A percentile compares a stretch with the other conserved stretches of the same genome.
Conservation (phyloP, 257 asterid genomes). For the Eustoma russellianum region DNA sequence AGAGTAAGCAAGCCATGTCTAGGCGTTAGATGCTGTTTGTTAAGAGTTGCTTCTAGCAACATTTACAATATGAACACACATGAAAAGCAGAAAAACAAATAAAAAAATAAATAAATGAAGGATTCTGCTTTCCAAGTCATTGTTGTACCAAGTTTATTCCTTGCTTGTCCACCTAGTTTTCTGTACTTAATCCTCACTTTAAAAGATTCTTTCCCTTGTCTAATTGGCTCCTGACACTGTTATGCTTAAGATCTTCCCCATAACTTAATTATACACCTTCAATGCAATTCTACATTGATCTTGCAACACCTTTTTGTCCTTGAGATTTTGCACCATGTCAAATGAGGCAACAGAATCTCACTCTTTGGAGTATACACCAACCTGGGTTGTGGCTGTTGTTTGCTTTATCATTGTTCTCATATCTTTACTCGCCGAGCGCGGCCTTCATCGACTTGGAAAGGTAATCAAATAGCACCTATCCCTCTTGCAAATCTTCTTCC, state of each 20-base stretch:
- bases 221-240: background rate
- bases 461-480: slow-evolving; percentile 17
- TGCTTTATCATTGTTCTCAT: slow-evolving; percentile 64
- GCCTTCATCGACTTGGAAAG: slow-evolving; percentile 69
- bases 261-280: background rate
- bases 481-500: background rate
- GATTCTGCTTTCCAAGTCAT: background rate
- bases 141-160: slow-evolving; percentile 23
- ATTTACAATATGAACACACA: no score
- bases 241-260: background rate
- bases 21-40: no score
- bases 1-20: no score
- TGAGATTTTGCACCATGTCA: background rate
- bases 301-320: background rate
- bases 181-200: slow-evolving; percentile 15
- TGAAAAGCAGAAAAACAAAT: background rate
- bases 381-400: slow-evolving; percentile 79
- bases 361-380: slow-evolving; percentile 58
- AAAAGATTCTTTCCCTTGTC: slow-evolving; percentile 41
- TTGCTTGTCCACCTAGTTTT: slow-evolving; percentile 28
- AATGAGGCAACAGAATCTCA: slow-evolving; percentile 29
- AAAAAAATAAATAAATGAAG: background rate
- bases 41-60: no score
- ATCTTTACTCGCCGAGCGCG: slow-evolving; percentile 59
- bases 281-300: background rate